Percentiles rank a stretch among this genome's conserved stretches.
These are phyloP conservation scores for Monosporozyma yasuniensis DNA, from an alignment of 805 yeast genomes.

Conservation along the genomic window DNA sequence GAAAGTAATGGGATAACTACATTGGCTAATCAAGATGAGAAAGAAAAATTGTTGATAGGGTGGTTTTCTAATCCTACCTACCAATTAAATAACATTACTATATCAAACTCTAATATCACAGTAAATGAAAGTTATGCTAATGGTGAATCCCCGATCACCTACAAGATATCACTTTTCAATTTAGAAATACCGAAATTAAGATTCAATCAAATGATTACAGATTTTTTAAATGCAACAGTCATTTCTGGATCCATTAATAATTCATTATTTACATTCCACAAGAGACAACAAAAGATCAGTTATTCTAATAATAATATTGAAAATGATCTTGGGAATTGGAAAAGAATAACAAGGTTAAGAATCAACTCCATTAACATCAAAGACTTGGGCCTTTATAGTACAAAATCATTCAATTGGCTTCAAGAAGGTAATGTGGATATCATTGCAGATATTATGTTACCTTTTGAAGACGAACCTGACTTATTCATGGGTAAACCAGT, in stretches of 20 bases:
- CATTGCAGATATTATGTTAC: constrained; percentile 64
- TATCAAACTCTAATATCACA: constrained; percentile 24
- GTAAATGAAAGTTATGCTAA: constrained; percentile 17
- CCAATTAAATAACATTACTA: constrained; percentile 37
- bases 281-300: constrained; percentile 52
- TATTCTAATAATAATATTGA: constrained; percentile 33
- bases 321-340: constrained; percentile 36
- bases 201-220: constrained; percentile 49
- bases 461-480: constrained; percentile 36
- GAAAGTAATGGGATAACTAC: constrained; percentile 42
- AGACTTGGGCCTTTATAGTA: constrained; percentile 30
- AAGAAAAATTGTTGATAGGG: constrained; percentile 19
- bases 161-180: constrained; percentile 49
- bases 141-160: constrained; percentile 7
- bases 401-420: constrained; percentile 57
- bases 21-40: constrained; percentile 2
- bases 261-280: constrained; percentile 68
- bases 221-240: constrained; percentile 59
- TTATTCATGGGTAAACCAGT: constrained; percentile 1
- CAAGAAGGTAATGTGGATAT: constrained; percentile 62
- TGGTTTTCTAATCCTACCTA: constrained; percentile 32
- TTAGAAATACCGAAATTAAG: constrained; percentile 56
- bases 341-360: constrained; percentile 41
- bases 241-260: constrained; percentile 69
- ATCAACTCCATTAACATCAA: constrained; percentile 33